Base-by-base conservation (phyloP, 768 basidiomycete species). In the Chlorophyllum brunneum region DNA sequence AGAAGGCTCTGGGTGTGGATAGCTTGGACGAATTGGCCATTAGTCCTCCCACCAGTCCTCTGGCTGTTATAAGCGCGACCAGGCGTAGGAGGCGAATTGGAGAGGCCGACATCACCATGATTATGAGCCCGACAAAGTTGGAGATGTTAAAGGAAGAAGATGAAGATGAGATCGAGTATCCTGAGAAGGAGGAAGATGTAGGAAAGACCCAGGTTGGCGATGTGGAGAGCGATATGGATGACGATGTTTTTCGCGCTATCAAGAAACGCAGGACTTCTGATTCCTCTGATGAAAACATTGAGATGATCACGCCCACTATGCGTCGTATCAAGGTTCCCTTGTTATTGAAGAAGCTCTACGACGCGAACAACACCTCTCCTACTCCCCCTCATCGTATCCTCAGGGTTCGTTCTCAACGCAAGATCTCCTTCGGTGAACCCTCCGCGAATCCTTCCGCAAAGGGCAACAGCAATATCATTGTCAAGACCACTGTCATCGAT, bases 41-140 rank as follows among this genome's bases (percentile, higher is more conserved):
- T 8, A 67, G 67, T 20, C 69, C 72, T 11, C 68, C 71, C 0
- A 64, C 65, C 8, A 74, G 72, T 48, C 73, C 73, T 1, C 54
- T 74, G 43, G 67, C 67, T 11, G 61, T 61, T 22, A 31, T 46
- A 10, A 42, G 49, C 30, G 53, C 63, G 66, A 16, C 54, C 9
- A 55, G 63, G 22, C 48, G 60, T 31, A 61, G 59, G 29, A 61
- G 58, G 41, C 61, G 60, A 18, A 30, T 36, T 29, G 46, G 30
- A 53, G 16, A 54, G 47, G 29, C 48, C 59, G 20, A 60, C 60
- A 6, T 46, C n/a, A 18, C 27, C 27, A 38, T 62, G 10, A 44
- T 63, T 16, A 64, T 67, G 2, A 61, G 60, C 16, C 65, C 72
- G 27, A 39, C 43, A 27, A 46, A 46, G 51, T 13, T 53, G 15